Evolutionary conservation across 768 basidiomycete species (phyloP).

Genomic region (Chalciporus chontae): DNA sequence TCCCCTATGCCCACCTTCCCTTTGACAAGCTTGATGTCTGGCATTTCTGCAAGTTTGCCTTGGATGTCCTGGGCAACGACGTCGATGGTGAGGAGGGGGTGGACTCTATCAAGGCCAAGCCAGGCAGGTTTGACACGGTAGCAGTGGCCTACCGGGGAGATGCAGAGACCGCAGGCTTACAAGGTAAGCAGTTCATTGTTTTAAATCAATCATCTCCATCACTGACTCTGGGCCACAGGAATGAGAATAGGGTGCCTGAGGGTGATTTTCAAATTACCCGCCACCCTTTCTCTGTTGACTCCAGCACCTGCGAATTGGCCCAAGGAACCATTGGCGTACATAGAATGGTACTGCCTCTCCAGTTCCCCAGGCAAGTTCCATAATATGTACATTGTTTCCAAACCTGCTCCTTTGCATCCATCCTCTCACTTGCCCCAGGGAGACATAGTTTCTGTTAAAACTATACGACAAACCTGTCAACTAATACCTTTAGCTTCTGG

Average conservation of each 20-base stretch:
- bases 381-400: background rate
- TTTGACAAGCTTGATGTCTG: no score
- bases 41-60: no score
- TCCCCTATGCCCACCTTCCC: no score
- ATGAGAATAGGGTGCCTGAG: background rate
- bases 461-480: no score
- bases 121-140: no score
- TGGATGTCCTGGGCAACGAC: no score
- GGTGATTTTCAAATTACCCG: constrained; percentile 5
- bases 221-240: background rate
- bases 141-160: constrained; percentile 25
- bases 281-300: background rate
- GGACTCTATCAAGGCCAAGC: no score
- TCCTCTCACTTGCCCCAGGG: background rate
- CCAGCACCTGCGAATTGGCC: constrained; percentile 1
- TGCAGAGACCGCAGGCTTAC: background rate
- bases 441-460: no score
- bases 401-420: background rate
- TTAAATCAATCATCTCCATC: background rate
- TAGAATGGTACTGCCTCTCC: constrained; percentile 5
- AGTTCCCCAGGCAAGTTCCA: background rate
- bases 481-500: background rate
- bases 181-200: background rate
- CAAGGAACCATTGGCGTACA: constrained; percentile 7
- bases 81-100: no score